A percentile compares a stretch with the other conserved stretches of the same genome.
phyloP scores from a whole-genome alignment of 768 basidiomycete genomes.

The Tephrocybe sp. region DNA sequence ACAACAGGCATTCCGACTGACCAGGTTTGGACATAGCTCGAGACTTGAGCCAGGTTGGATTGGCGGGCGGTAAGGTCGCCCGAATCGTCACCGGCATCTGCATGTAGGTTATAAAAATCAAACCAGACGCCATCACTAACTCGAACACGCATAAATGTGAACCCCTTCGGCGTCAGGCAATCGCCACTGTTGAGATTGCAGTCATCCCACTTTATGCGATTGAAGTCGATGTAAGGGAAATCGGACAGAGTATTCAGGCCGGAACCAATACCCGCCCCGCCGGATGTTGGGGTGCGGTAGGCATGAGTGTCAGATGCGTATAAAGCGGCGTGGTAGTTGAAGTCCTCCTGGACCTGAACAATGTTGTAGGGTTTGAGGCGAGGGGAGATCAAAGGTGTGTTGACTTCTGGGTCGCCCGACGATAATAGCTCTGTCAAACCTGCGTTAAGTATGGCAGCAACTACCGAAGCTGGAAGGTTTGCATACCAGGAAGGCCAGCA shows the following conservation, averaged over 20 bases:
- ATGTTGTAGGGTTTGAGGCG: conserved; percentile 31
- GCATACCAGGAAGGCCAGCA: conserved; percentile 34
- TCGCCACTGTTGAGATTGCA: conserved; percentile 31
- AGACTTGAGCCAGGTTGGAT: conserved; percentile 33
- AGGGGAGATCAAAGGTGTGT: conserved; percentile 32
- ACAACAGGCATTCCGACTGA: conserved; percentile 34
- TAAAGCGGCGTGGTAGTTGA: conserved; percentile 36
- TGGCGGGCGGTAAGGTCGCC: conserved; percentile 31
- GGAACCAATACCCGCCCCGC: conserved; percentile 32
- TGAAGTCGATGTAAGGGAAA: conserved; percentile 32
- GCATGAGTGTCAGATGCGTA: conserved; percentile 35
- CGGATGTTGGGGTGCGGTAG: conserved; percentile 37
- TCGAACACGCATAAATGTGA: conserved; percentile 34
- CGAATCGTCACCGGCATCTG: conserved; percentile 33
- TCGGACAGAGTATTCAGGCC: conserved; percentile 38
- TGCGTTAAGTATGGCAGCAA: no score
- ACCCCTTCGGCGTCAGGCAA: conserved; percentile 40
- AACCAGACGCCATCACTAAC: conserved; percentile 32
- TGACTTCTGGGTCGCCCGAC: conserved; percentile 25
- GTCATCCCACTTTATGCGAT: conserved; percentile 28
- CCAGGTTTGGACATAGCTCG: conserved; percentile 25
- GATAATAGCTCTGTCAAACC: conserved; percentile 23
- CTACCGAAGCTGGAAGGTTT: no score
- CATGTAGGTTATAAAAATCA: conserved; percentile 39
- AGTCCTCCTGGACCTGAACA: conserved; percentile 37